Evolutionary conservation across 257 asterid genomes (phyloP).

Genomic region (Cinchona pubescens): DNA sequence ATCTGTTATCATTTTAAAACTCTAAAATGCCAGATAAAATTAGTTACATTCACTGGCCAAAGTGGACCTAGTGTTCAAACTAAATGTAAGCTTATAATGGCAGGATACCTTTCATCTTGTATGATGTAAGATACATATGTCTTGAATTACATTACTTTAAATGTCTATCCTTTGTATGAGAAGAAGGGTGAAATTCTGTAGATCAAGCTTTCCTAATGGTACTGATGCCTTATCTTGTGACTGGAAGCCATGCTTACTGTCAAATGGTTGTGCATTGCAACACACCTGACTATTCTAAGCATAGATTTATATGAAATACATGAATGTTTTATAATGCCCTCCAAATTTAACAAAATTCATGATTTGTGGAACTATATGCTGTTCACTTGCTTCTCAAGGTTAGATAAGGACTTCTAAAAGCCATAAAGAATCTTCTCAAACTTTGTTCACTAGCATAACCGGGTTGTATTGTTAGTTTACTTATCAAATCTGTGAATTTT

Average conservation of each 20-base stretch:
- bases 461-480: too few relatives aligned
- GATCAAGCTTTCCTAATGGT: not conserved
- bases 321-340: not conserved
- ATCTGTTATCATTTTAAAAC: not conserved
- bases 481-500: not conserved
- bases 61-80: not conserved
- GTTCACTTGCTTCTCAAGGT: not conserved
- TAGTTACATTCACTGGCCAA: not conserved
- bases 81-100: not conserved
- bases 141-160: not conserved
- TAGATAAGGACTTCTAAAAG: conserved; percentile 3
- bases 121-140: not conserved
- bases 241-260: not conserved
- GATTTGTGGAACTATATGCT: not conserved
- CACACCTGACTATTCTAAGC: not conserved
- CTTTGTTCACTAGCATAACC: not conserved
- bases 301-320: not conserved
- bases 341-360: not conserved
- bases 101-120: too few relatives aligned
- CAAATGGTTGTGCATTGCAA: not conserved
- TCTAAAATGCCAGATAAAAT: not conserved
- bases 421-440: not conserved
- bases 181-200: not conserved
- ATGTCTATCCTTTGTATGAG: conserved; percentile 2
- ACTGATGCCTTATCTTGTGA: not conserved